Evolutionary conservation across 2,329 filamentous ascomycete genomes (phyloP), one percentile per base, ranked within the genome.

Genomic region (Talaromyces verruculosus): DNA sequence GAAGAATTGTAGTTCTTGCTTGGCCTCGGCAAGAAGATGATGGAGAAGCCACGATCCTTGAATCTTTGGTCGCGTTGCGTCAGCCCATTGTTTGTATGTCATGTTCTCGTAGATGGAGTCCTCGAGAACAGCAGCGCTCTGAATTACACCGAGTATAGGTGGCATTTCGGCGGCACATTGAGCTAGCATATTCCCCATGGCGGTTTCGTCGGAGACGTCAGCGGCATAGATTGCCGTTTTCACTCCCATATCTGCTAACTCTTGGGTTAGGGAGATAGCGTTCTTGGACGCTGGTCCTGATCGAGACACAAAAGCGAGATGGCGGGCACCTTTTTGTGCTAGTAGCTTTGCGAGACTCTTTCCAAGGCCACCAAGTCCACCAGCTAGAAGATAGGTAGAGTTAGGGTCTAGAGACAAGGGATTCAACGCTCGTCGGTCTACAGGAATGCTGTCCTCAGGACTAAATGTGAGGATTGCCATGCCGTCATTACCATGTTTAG

Each of bases 31-130:
- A 60, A 74, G 75, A 17, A 63, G 17, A 41, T 69, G 65, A 45
- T 72, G 71, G 1, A 74, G 65, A 25, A 62, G 63, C 2, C 68
- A 62, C 3, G 69, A 73, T 0, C 81, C 81, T 0, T 76, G 64
- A 1, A 82, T 75, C 69, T 82, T 83, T 1, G 80, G 80, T 0
- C 68, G 65, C 0, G 76, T 67, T 0, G 73, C 72, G 8, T 70
- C 67, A 1, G 71, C 62, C 28, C 80, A 68, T 2, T 73, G 67
- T 0, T 78, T 73, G 17, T 69, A 70, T 4, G 72, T 65, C 63
- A 79, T 73, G 13, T 79, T 70, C 7, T 67, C 61, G 37, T 81
- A 78, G 1, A 73, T 61, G 1, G 64, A 69, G 51, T 81, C 79
- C 1, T 71, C 55, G 0, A 81, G 67, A 5, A 80, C 72, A 72